phyloP scores from a whole-genome alignment of 2,329 filamentous ascomycete genomes.

The Paracamarosporium sp. region DNA sequence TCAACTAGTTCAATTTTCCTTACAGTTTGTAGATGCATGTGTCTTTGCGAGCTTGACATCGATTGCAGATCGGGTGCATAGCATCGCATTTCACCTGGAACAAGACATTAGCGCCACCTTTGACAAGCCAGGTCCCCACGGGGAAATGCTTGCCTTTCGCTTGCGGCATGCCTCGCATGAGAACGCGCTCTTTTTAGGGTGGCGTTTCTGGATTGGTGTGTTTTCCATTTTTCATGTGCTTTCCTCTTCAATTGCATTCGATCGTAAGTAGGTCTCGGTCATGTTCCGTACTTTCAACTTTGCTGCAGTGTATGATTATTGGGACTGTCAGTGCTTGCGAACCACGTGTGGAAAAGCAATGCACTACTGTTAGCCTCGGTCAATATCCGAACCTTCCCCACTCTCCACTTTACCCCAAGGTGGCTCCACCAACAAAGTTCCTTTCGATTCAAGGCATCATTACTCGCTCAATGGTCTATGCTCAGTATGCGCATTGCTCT shows the following conservation, averaged over 20 bases:
- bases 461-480: background rate
- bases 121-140: background rate
- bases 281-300: background rate
- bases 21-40: slow-evolving; percentile 18
- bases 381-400: slow-evolving; percentile 1
- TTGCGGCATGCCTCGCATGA: slow-evolving; percentile 19
- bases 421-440: background rate
- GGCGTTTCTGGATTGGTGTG: slow-evolving; percentile 2
- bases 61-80: slow-evolving; percentile 12
- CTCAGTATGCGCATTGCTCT: background rate
- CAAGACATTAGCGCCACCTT: background rate
- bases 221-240: slow-evolving; percentile 6
- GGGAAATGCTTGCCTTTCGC: slow-evolving; percentile 9
- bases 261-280: background rate
- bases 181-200: slow-evolving; percentile 20
- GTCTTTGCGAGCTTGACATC: slow-evolving; percentile 11
- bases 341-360: background rate
- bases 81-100: slow-evolving; percentile 18
- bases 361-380: slow-evolving; percentile 3
- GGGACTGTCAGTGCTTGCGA: background rate
- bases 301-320: background rate
- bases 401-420: background rate
- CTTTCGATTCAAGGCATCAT: background rate
- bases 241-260: background rate
- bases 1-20: background rate